Conservation (phyloP, 2,329 filamentous ascomycete species). For the Biscogniauxia mediterranea region DNA sequence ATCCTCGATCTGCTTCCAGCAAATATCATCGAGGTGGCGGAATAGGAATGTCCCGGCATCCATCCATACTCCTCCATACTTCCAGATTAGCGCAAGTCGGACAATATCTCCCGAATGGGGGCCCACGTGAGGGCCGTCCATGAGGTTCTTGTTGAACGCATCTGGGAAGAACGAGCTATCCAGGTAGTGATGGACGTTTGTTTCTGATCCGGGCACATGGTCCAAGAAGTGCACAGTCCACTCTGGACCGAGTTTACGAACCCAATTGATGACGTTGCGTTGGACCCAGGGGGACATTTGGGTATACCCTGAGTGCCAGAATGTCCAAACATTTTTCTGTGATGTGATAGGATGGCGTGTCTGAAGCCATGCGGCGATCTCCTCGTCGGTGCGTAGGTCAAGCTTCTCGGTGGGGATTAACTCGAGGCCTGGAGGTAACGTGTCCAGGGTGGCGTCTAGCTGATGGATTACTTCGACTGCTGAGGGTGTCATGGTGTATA, state of each 20-base stretch:
- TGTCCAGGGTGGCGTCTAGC: constrained; percentile 6
- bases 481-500: constrained; percentile 19
- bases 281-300: constrained; percentile 35
- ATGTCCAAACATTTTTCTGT: constrained; percentile 44
- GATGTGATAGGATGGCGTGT: constrained; percentile 32
- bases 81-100: constrained; percentile 40
- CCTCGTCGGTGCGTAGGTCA: constrained; percentile 30
- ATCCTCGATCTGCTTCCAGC: constrained; percentile 41
- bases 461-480: constrained; percentile 10
- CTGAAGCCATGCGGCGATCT: constrained; percentile 32
- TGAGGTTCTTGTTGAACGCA: constrained; percentile 40
- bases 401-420: constrained; percentile 23
- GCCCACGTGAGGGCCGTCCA: constrained; percentile 43
- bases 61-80: constrained; percentile 43
- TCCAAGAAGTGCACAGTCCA: constrained; percentile 44
- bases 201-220: constrained; percentile 34
- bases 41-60: constrained; percentile 43
- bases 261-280: constrained; percentile 39
- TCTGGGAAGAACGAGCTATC: constrained; percentile 37
- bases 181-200: constrained; percentile 37
- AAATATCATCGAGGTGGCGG: constrained; percentile 40
- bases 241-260: constrained; percentile 33
- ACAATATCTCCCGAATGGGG: constrained; percentile 48
- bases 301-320: constrained; percentile 38
- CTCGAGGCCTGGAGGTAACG: constrained; percentile 22